phyloP scores from a whole-genome alignment of 495 filamentous ascomycete species.

The Hypoxylon fragiforme region DNA sequence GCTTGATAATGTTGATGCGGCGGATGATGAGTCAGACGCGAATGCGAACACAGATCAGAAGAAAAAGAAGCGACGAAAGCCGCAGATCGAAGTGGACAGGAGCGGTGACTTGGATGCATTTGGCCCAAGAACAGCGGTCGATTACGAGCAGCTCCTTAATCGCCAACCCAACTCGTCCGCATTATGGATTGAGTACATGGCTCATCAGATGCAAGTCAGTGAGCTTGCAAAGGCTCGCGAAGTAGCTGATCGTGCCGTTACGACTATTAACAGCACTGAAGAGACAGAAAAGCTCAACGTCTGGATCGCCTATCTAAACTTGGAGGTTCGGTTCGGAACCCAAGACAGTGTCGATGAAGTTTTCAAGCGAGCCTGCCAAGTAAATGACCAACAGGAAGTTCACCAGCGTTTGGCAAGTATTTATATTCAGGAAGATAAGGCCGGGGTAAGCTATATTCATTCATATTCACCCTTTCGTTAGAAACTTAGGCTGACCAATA shows the following conservation, averaged over 20 bases:
- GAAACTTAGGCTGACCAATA: conserved; percentile 23
- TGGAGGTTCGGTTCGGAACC: conserved; percentile 88
- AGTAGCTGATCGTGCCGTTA: conserved; percentile 84
- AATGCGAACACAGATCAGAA: conserved; percentile 58
- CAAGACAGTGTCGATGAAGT: conserved; percentile 82
- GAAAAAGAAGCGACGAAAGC: conserved; percentile 80
- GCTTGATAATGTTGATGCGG: conserved; percentile 53
- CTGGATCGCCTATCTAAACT: conserved; percentile 91
- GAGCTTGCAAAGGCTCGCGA: conserved; percentile 84
- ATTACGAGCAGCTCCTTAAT: conserved; percentile 91
- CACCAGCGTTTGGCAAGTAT: conserved; percentile 89
- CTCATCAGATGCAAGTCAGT: conserved; percentile 89
- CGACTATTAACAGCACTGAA: conserved; percentile 84
- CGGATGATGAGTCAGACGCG: conserved; percentile 45
- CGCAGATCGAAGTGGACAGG: conserved; percentile 80
- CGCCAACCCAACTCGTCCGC: conserved; percentile 86
- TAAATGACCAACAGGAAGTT: conserved; percentile 88
- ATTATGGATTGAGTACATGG: conserved; percentile 95
- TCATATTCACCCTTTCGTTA: not conserved
- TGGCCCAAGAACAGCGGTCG: conserved; percentile 86
- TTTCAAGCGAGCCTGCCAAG: conserved; percentile 91
- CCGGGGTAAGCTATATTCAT: conserved; percentile 54
- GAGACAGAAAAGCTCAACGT: conserved; percentile 90
- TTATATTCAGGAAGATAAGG: conserved; percentile 87
- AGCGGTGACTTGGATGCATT: conserved; percentile 86